Percentiles rank a stretch among this genome's conserved stretches.
phyloP scores from a whole-genome alignment of 129 eudicot genomes.

The Chrysanthemum makinoi region DNA sequence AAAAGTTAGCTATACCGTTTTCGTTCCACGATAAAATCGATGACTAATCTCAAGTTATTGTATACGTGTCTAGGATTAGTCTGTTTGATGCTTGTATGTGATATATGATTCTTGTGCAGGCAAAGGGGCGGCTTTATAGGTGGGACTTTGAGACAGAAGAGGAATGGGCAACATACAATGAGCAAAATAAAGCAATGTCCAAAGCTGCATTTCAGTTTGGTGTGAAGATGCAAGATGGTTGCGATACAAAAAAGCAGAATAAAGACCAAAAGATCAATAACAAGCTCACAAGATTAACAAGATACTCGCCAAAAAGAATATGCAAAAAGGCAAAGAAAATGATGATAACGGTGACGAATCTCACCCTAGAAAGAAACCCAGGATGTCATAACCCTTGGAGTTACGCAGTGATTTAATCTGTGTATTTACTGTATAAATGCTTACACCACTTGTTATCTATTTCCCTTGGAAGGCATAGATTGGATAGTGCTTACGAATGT shows the following conservation, averaged over 20 bases:
- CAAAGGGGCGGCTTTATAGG: conserved; percentile 92
- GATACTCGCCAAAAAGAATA: conserved; percentile 73
- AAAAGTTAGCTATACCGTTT: neutral
- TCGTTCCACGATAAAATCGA: neutral
- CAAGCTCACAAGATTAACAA: conserved; percentile 89
- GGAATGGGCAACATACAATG: conserved; percentile 98
- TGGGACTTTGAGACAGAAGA: conserved; percentile 99
- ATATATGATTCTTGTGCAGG: conserved; percentile 39
- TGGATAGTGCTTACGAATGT: too few relatives aligned
- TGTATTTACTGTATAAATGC: neutral
- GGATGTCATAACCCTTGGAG: conserved; percentile 21
- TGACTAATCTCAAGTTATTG: neutral
- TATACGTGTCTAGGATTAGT: neutral
- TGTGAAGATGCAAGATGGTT: conserved; percentile 99
- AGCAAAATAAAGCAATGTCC: conserved; percentile 99
- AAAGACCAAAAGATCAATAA: conserved; percentile 91
- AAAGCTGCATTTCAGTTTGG: conserved; percentile 99
- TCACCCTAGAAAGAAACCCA: conserved; percentile 76
- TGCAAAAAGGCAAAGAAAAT: conserved; percentile 54
- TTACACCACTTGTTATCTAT: neutral
- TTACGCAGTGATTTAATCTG: neutral
- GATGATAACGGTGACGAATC: conserved; percentile 54
- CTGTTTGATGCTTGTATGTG: neutral
- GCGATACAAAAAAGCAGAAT: conserved; percentile 92
- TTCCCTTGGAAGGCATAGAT: neutral